Base-by-base conservation (phyloP, 2,329 filamentous ascomycete species). In the Alternaria brassicae region DNA sequence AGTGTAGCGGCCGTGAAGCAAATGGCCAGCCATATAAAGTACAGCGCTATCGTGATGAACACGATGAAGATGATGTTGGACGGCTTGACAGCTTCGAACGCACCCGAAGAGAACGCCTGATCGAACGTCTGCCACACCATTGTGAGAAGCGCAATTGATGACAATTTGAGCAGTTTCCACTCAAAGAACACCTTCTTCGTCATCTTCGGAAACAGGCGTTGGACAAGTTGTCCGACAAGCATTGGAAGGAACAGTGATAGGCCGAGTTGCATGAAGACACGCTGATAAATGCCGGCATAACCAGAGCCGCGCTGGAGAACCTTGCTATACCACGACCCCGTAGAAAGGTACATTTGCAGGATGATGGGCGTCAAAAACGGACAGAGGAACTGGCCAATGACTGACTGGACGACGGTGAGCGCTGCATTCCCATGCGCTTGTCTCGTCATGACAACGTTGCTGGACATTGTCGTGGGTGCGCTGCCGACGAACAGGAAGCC, bases 371-470 rank as follows among this genome's bases (percentile, higher is more conserved):
- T 86, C 13, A 92, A 70, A 71, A 92, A 91, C 0, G 89, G 84
- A 1, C 89, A 89, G 0, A 88, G 78, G 9, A 91, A 82, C 74
- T 92, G 91, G 28, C 89, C 89, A 42, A 92, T 79, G 8, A 91
- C 83, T 2, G 90, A 89, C 70, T 91, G 88, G 30, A 91, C 88
- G 0, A 80, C 71, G 0, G 76, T 77, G 3, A 78, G 67, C 1
- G 76, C 76, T 0, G 73, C 66, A 41, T 91, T 90, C 5, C 89
- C 89, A 36, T 88, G 86, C 0, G 89, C 86, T 37, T 86, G 82
- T 25, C 88, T 80, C 6, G 89, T 91, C 88, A 91, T 91, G 39
- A 91, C 87, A 7, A 91, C 87, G 72, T 91, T 91, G 44, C 87
- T 90, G 7, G 88, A 85, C 68, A 91, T 89, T 0, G 89, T 91